A percentile compares a stretch with the other conserved stretches of the same genome.
phyloP scores from a whole-genome alignment of 2,329 filamentous ascomycete genomes.

The Fusarium nematophilum region DNA sequence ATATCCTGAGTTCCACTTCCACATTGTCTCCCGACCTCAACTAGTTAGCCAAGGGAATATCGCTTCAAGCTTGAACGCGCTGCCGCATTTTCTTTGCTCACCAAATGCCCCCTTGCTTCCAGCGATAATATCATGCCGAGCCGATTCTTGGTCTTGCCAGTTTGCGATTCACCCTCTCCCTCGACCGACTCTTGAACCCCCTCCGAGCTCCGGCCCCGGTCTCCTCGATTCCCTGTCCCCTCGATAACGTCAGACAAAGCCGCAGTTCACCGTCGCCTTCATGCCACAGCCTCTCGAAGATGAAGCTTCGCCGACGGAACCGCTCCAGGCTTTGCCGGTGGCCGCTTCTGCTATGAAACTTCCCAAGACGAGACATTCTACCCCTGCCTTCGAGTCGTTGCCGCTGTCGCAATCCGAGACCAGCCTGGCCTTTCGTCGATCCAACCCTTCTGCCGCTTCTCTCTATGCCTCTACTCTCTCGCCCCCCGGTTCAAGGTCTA shows the following conservation, averaged over 20 bases:
- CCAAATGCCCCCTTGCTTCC: slow-evolving; percentile 8
- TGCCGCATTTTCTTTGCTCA: slow-evolving; percentile 18
- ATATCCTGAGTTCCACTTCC: slow-evolving; percentile 30
- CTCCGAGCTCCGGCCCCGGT: slow-evolving; percentile 20
- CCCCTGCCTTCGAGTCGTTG: slow-evolving; percentile 61
- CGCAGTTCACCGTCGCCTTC: slow-evolving; percentile 53
- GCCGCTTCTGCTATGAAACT: slow-evolving; percentile 69
- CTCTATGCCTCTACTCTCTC: slow-evolving; percentile 74
- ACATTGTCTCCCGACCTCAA: slow-evolving; percentile 41
- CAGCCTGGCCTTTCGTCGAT: slow-evolving; percentile 63
- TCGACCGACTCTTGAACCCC: slow-evolving; percentile 41
- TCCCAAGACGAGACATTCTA: slow-evolving; percentile 71
- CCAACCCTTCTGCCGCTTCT: slow-evolving; percentile 69
- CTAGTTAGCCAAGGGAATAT: slow-evolving; percentile 22
- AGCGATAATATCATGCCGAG: slow-evolving; percentile 47
- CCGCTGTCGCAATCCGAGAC: slow-evolving; percentile 64
- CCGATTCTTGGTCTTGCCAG: slow-evolving; percentile 32
- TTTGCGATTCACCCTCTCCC: slow-evolving; percentile 36
- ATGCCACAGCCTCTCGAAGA: slow-evolving; percentile 77
- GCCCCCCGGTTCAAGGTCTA: slow-evolving; percentile 74
- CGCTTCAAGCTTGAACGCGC: slow-evolving; percentile 16
- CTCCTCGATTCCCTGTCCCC: slow-evolving; percentile 10
- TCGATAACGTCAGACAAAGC: slow-evolving; percentile 22
- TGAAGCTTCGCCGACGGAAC: slow-evolving; percentile 68
- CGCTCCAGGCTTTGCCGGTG: slow-evolving; percentile 76